phyloP scores from a whole-genome alignment of 768 basidiomycete species.

The Pleurotus cornucopiae region DNA sequence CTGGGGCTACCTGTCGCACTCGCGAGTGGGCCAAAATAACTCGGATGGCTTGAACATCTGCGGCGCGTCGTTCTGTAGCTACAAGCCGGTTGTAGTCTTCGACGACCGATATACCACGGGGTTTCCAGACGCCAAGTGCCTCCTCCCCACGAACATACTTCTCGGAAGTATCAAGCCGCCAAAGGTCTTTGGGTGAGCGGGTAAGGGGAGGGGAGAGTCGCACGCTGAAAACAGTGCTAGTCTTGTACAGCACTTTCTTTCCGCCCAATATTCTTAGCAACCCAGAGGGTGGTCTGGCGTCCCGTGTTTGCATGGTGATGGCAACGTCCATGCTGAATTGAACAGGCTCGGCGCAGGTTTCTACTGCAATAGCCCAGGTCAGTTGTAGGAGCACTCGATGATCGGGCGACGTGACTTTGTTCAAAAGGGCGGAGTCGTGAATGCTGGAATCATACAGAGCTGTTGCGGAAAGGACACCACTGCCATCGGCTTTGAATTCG shows the following conservation, averaged over 20 bases:
- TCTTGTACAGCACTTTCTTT: conserved; percentile 71
- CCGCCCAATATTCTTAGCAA: conserved; percentile 75
- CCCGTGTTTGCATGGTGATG: conserved; percentile 77
- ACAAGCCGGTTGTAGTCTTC: conserved; percentile 80
- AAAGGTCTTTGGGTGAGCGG: conserved; percentile 83
- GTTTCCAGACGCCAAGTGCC: conserved; percentile 74
- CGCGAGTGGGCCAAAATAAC: conserved; percentile 63
- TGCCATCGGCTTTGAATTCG: conserved; percentile 83
- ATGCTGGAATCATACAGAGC: conserved; percentile 92
- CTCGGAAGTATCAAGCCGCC: conserved; percentile 92
- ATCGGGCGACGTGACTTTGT: conserved; percentile 73
- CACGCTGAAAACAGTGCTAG: conserved; percentile 81
- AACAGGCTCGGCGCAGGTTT: conserved; percentile 81
- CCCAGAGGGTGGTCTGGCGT: conserved; percentile 78
- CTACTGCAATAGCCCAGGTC: conserved; percentile 75
- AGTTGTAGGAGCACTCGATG: conserved; percentile 81
- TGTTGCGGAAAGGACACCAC: conserved; percentile 61
- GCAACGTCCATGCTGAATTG: conserved; percentile 87
- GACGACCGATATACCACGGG: conserved; percentile 84
- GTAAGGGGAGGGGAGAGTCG: conserved; percentile 80
- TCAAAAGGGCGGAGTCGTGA: conserved; percentile 82
- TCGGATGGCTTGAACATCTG: conserved; percentile 87
- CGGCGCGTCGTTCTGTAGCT: conserved; percentile 66
- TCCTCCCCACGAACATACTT: conserved; percentile 96
- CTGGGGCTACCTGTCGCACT: conserved; percentile 44